phyloP scores from a whole-genome alignment of 2,329 filamentous ascomycete species.

The Apiospora rasikravindrae region DNA sequence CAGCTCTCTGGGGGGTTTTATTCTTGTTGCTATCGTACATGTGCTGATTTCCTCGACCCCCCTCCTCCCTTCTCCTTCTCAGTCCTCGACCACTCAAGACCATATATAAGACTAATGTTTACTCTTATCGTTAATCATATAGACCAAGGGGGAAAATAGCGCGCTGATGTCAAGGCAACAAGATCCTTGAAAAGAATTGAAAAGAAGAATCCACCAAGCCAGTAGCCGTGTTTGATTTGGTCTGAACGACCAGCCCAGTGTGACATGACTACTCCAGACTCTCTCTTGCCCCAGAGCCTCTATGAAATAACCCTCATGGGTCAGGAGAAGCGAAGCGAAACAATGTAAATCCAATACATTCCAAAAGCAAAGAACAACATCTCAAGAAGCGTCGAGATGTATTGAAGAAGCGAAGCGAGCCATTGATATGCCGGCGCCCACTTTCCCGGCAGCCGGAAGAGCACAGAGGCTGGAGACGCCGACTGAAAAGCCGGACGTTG shows the following conservation, averaged over 20 bases:
- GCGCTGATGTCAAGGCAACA: not conserved
- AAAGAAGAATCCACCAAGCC: slow-evolving; percentile 10
- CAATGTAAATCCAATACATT: slow-evolving; percentile 1
- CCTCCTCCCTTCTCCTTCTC: not conserved
- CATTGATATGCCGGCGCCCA: slow-evolving; percentile 6
- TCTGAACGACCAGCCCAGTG: not conserved
- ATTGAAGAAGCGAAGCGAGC: slow-evolving; percentile 14
- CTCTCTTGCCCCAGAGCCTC: slow-evolving; percentile 10
- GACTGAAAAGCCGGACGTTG: not conserved
- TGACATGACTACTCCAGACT: slow-evolving; percentile 12
- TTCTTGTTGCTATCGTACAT: slow-evolving; percentile 4
- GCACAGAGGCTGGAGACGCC: not conserved
- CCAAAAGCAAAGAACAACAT: slow-evolving; percentile 13
- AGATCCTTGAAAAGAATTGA: slow-evolving; percentile 2
- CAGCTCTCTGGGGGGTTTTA: slow-evolving; percentile 3
- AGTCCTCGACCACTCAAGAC: not conserved
- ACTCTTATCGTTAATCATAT: slow-evolving; percentile 4
- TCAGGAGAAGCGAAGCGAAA: not conserved
- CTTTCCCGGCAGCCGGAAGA: not conserved
- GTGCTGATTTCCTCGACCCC: not conserved
- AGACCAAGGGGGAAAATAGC: not conserved
- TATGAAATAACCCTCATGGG: not conserved
- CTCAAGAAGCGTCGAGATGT: not conserved
- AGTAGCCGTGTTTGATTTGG: slow-evolving; percentile 8
- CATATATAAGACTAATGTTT: slow-evolving; percentile 16